phyloP scores from a whole-genome alignment of 129 eudicot genomes.

The Helianthus tuberosus region DNA sequence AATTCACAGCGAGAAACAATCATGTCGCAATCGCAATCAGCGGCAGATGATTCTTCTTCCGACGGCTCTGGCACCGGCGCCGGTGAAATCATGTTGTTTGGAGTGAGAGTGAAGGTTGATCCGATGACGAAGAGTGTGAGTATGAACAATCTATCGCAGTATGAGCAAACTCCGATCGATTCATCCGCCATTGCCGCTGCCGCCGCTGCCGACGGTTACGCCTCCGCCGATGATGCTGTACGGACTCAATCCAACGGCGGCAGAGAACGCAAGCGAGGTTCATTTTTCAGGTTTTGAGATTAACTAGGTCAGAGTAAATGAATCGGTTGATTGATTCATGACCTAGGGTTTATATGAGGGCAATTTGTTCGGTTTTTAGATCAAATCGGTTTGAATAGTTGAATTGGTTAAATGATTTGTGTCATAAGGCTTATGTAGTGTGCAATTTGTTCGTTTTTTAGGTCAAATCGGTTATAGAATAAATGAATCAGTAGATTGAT shows the following conservation, averaged over 20 bases:
- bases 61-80: constrained; percentile 23
- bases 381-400: too few relatives aligned
- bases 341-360: background rate
- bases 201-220: constrained; percentile 42
- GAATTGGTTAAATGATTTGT: too few relatives aligned
- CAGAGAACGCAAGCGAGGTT: constrained; percentile 63
- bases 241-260: constrained; percentile 23
- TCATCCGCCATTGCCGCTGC: constrained; percentile 19
- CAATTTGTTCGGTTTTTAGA: background rate
- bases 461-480: background rate
- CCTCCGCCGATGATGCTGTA: constrained; percentile 51
- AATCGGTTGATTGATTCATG: background rate
- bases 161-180: constrained; percentile 34
- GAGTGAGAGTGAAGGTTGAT: constrained; percentile 59
- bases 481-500: background rate
- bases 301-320: background rate
- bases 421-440: too few relatives aligned
- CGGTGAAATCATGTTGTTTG: constrained; percentile 56
- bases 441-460: background rate
- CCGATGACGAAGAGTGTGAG: constrained; percentile 66
- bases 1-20: background rate
- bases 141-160: constrained; percentile 54
- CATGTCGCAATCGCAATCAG: constrained; percentile 15
- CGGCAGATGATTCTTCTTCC: constrained; percentile 14
- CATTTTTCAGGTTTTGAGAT: constrained; percentile 18